Base-by-base conservation (phyloP, 1,139 yeast genomes). In the Kluyveromyces sp. region DNA sequence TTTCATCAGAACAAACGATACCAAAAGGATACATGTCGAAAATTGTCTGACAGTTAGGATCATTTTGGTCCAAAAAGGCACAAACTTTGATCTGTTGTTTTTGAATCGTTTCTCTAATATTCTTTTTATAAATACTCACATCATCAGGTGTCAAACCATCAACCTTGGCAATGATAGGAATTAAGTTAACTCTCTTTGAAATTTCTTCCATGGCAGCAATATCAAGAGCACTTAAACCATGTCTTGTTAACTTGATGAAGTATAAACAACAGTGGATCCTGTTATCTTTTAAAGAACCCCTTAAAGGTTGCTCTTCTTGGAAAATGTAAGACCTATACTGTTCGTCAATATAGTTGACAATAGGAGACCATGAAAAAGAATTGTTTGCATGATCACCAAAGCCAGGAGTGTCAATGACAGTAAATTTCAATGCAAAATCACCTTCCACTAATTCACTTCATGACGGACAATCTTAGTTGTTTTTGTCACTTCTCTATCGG, bases 221-320 rank as follows among this genome's bases (percentile, higher is more conserved):
- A 64, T 88, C 96, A 43, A 83, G 64, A 1, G 79, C 75, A 4
- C 73, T 64, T 46, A 84, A 61, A 1, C 79, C 76, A 37, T 72
- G 70, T 7, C 75, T 73, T 7, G 75, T 69, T 0, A 94, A 86
- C 8, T 71, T 68, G 42, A 88, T 68, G 57, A 88, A 81, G 65
- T 85, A 88, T 33, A 88, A 59, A 63, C 96, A 87, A 35, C 78
- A 82, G 64, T 88, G 94, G 28, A 88, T 80, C 48, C 94, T 71
- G 25, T 75, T 69, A 61, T 86, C 95, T 3, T 56, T 55, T 39
- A 74, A 53, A 4, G 60, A 43, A 0, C 56, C 37, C 42, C 96
- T 71, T 48, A 72, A 64, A 1, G 95, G 95, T 65, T 87, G 95
- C 54, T 77, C 83, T 51, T 81, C 85, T 61, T 79, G 85, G 52